Conservation (phyloP, 495 filamentous ascomycete genomes). For the Hapsidospora chrysogenum region DNA sequence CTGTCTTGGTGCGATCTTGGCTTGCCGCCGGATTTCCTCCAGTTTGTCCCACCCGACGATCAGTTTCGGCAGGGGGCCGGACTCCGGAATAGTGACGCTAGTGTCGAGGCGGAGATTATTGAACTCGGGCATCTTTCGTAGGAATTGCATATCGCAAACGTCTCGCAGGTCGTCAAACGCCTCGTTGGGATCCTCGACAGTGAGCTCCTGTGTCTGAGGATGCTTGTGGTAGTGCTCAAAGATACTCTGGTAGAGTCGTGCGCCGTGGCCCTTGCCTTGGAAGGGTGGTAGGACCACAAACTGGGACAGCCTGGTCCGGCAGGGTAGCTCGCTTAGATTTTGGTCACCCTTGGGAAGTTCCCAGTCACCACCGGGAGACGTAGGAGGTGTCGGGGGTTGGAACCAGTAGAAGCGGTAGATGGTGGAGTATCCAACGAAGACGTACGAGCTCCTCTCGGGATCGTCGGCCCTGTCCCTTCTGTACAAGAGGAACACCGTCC, state of each 20-base stretch:
- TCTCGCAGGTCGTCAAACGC: constrained; percentile 85
- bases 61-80: constrained; percentile 32
- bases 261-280: constrained; percentile 63
- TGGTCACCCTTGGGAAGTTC: constrained; percentile 12
- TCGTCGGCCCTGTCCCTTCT: constrained; percentile 38
- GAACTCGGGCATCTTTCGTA: constrained; percentile 38
- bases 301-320: constrained; percentile 76
- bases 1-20: constrained; percentile 76
- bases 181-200: constrained; percentile 92
- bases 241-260: constrained; percentile 64
- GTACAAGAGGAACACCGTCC: constrained; percentile 79
- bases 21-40: constrained; percentile 40
- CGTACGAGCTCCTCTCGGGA: constrained; percentile 38
- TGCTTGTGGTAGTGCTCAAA: constrained; percentile 45
- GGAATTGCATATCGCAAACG: constrained; percentile 56
- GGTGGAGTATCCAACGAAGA: constrained; percentile 73
- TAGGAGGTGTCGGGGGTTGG: constrained; percentile 13
- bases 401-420: constrained; percentile 70
- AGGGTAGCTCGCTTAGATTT: constrained; percentile 28
- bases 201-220: constrained; percentile 57
- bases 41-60: constrained; percentile 46
- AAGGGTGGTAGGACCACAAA: constrained; percentile 86
- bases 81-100: constrained; percentile 14
- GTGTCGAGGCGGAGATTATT: constrained; percentile 33
- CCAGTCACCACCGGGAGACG: constrained; percentile 12